Evolutionary conservation across 805 yeast species (phyloP), one percentile per base, ranked within the genome.

Genomic region (Yarrowia divulgata): DNA sequence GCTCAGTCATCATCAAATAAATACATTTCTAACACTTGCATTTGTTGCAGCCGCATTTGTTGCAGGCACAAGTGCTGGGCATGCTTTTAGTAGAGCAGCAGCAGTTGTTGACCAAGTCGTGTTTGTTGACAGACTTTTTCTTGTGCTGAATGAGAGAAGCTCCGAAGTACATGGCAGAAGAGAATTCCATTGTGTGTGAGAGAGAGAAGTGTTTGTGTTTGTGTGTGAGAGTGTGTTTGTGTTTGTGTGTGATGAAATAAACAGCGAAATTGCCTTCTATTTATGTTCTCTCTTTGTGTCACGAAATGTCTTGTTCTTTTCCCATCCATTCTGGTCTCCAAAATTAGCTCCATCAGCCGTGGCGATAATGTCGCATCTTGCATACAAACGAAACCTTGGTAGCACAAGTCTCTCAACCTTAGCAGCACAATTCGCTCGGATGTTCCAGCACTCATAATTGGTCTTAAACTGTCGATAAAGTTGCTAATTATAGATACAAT

Each of bases 91-190:
- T 29, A 12, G 52, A 48, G 18, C 52, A 48, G 18, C 35, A 23
- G 52, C 52, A 48, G 35, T 48, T 23, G 52, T 48, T 48, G 18
- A 48, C 32, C 8, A 45, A 14, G 49, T 45, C n/a, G 49, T 45
- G 46, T 10, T 43, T 43, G 18, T 8, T 16, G 46, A n/a, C 10
- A 18, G 45, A 8, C 45, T 18, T 42, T 7, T 42, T 23, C 13
- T 43, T 45, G 49, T 29, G 9, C 32, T 45, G 49, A 32, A 45
- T 45, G 49, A 45, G 49, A 45, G 49, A 45, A 45, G 49, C 49
- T 45, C 49, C 49, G 8, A 45, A 19, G 32, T 23, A 23, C 29
- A 16, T 48, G 12, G 52, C 35, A 48, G 52, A 29, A 8, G 52
- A 29, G 52, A 48, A 48, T 29, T 29, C 52, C 52, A 48, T 48